Conservation (phyloP, 148 eudicot species). For the Chenopodium suecicum region DNA sequence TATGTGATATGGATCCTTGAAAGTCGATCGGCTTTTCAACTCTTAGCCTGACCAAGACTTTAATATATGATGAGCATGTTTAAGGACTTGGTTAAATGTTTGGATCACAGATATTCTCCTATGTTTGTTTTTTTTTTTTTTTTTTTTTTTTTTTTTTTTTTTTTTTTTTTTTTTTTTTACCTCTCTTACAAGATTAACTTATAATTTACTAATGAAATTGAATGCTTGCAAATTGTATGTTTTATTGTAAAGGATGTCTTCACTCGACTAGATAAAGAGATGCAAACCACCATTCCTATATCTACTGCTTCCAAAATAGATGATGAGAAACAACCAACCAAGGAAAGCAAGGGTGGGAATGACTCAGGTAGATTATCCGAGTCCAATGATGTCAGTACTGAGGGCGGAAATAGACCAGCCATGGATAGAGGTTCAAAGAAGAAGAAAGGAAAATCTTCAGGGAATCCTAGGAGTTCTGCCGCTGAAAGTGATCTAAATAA, state of each 20-base stretch:
- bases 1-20: conserved; percentile 24
- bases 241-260: conserved; percentile 53
- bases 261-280: conserved; percentile 72
- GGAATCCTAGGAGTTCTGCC: conserved; percentile 42
- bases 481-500: conserved; percentile 53
- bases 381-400: conserved; percentile 45
- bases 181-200: background rate
- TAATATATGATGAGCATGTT: background rate
- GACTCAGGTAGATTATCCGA: conserved; percentile 48
- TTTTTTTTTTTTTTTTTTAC: background rate
- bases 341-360: conserved; percentile 49
- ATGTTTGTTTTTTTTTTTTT: background rate
- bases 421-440: conserved; percentile 75
- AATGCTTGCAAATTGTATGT: background rate
- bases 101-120: background rate
- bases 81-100: too few species aligned
- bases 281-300: conserved; percentile 49
- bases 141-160: background rate
- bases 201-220: background rate
- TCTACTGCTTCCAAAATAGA: conserved; percentile 31
- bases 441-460: conserved; percentile 79
- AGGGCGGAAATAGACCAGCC: conserved; percentile 49
- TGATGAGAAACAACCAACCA: conserved; percentile 34
- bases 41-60: background rate
- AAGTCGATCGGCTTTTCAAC: background rate